Evolutionary conservation across 371 early-diverging fungal genomes (phyloP).

Genomic region (Coemansia sp.): DNA sequence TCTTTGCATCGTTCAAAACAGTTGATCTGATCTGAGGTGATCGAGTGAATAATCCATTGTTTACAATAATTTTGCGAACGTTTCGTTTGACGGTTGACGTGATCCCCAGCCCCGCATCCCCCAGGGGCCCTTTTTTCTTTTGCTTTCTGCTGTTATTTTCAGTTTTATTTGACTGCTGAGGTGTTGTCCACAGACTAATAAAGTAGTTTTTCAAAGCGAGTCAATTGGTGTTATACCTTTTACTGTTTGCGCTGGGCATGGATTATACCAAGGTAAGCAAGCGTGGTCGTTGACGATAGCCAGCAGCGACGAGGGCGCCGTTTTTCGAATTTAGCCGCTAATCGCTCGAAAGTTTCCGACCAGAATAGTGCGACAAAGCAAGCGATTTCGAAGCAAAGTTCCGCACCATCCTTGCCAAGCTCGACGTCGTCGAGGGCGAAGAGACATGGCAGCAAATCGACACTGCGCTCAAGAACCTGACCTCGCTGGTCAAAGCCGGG

Average conservation of each 20-base stretch:
- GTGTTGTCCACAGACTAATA: neutral
- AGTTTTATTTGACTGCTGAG: neutral
- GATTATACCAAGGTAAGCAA: constrained; percentile 41
- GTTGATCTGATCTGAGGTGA: neutral
- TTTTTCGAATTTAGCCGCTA: too few relatives aligned
- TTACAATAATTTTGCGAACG: constrained; percentile 2
- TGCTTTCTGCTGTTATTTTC: neutral
- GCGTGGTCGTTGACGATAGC: too few relatives aligned
- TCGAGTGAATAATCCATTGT: constrained; percentile 2
- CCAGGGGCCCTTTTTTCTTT: neutral
- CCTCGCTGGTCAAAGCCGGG: constrained; percentile 41
- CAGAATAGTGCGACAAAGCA: constrained; percentile 50
- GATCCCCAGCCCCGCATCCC: constrained; percentile 1
- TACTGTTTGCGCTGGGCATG: constrained; percentile 18
- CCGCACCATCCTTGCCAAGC: constrained; percentile 37
- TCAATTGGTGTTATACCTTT: neutral
- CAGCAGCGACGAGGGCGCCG: too few relatives aligned
- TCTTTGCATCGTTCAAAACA: neutral
- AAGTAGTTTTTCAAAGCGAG: neutral
- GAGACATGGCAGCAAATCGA: constrained; percentile 52
- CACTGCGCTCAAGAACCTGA: constrained; percentile 39
- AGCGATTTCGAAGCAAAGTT: constrained; percentile 51
- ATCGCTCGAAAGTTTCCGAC: too few relatives aligned
- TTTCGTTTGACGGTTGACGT: neutral
- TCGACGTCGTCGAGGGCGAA: constrained; percentile 48